These are phyloP conservation scores for Colletotrichum cuscutae DNA, from an alignment of 2,329 filamentous ascomycete genomes.

Conservation along the genomic window DNA sequence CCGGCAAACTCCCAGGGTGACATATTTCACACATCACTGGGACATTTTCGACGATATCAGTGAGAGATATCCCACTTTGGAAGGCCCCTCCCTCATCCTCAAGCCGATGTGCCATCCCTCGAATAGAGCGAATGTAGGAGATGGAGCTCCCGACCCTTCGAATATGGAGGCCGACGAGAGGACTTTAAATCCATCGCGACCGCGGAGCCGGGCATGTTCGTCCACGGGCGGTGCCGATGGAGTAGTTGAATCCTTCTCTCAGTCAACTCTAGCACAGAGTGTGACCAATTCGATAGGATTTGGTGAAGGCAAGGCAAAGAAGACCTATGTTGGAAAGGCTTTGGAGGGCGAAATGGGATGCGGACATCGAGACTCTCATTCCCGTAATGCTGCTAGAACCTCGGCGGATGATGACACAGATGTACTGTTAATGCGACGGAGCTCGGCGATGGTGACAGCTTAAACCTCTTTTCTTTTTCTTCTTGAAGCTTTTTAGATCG, in stretches of 20 bases:
- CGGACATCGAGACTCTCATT: background rate
- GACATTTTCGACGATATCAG: conserved; percentile 11
- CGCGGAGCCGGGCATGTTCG: background rate
- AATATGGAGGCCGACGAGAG: background rate
- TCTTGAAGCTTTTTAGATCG: no score
- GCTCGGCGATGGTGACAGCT: background rate
- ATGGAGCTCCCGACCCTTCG: background rate
- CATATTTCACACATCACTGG: conserved; percentile 12
- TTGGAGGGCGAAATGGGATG: background rate
- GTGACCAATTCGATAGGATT: background rate
- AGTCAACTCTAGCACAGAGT: background rate
- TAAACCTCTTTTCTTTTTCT: no score
- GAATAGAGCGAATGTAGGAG: background rate
- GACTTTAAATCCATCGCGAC: background rate
- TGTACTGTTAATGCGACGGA: background rate
- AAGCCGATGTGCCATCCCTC: background rate
- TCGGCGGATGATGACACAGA: background rate
- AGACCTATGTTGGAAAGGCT: fast-evolving
- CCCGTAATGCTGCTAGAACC: background rate
- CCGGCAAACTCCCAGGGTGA: background rate
- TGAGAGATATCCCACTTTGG: background rate
- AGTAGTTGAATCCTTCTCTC: background rate
- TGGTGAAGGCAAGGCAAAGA: background rate
- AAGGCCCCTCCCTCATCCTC: background rate
- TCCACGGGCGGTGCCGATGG: background rate